These are phyloP conservation scores for Phytopythium helicoides DNA, from an alignment of 352 stramenopile genomes.

Conservation along the genomic window DNA sequence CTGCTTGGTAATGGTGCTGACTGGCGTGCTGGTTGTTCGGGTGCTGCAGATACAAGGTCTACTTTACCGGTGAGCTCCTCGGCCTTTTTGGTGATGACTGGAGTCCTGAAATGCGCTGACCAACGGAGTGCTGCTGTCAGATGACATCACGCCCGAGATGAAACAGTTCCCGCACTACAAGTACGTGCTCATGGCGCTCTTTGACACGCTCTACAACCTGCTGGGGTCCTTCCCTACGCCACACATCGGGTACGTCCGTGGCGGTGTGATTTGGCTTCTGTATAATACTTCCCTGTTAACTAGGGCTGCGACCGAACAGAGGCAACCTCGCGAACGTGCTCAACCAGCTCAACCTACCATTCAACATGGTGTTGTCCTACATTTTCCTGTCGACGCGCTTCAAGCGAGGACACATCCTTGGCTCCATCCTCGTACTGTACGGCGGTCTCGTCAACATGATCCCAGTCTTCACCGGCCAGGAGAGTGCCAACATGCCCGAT, in stretches of 20 bases:
- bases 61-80: constrained; percentile 51
- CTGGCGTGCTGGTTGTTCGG: neutral
- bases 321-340: constrained; percentile 85
- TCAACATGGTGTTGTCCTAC: constrained; percentile 87
- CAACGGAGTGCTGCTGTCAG: constrained; percentile 16
- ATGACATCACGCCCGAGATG: constrained; percentile 86
- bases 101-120: neutral
- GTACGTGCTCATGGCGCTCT: constrained; percentile 82
- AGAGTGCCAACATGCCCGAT: constrained; percentile 70
- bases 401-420: constrained; percentile 81
- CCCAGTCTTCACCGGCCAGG: constrained; percentile 61
- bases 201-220: constrained; percentile 84
- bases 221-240: constrained; percentile 79
- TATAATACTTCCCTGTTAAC: neutral
- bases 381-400: constrained; percentile 77
- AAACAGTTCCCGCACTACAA: constrained; percentile 84
- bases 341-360: constrained; percentile 81
- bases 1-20: neutral
- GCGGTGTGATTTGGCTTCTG: neutral
- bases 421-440: constrained; percentile 84
- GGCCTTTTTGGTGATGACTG: neutral
- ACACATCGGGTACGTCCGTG: constrained; percentile 68
- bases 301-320: no score
- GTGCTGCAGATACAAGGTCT: constrained; percentile 67
- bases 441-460: constrained; percentile 85